Evolutionary conservation across 2,329 filamentous ascomycete genomes (phyloP).

Genomic region (Cytospora piceae): DNA sequence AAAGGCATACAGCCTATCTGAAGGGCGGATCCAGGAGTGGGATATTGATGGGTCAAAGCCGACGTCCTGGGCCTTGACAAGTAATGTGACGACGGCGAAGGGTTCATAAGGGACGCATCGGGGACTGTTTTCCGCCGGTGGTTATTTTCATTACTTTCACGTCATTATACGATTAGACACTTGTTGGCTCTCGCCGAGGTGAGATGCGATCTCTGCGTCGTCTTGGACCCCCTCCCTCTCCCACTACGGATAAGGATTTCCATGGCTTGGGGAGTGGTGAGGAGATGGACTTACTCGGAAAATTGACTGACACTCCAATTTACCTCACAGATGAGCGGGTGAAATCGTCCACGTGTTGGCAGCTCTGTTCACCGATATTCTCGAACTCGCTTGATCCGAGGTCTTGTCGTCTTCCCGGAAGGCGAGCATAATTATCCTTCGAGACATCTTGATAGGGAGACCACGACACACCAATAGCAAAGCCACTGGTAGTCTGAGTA

Average conservation of each 20-base stretch:
- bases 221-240: too few relatives aligned
- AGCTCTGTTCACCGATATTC: too few relatives aligned
- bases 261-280: not conserved
- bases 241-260: not conserved
- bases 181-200: not conserved
- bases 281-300: not conserved
- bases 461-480: too few relatives aligned
- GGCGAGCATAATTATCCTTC: too few relatives aligned
- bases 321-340: not conserved
- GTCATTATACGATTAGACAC: not conserved
- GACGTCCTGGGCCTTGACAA: not conserved
- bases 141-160: too few relatives aligned
- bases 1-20: conserved; percentile 6
- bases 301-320: not conserved
- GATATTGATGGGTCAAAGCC: conserved; percentile 11
- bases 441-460: too few relatives aligned
- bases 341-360: not conserved
- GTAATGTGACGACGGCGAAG: conserved; percentile 2
- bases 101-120: not conserved
- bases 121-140: not conserved
- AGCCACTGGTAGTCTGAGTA: too few relatives aligned
- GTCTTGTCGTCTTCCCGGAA: too few relatives aligned
- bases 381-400: too few relatives aligned
- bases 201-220: not conserved
- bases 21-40: conserved; percentile 12